A percentile compares a stretch with the other conserved stretches of the same genome.
These are phyloP conservation scores for Hirschfeldia incana DNA, from an alignment of 345 rosid species.

Conservation along the genomic window DNA sequence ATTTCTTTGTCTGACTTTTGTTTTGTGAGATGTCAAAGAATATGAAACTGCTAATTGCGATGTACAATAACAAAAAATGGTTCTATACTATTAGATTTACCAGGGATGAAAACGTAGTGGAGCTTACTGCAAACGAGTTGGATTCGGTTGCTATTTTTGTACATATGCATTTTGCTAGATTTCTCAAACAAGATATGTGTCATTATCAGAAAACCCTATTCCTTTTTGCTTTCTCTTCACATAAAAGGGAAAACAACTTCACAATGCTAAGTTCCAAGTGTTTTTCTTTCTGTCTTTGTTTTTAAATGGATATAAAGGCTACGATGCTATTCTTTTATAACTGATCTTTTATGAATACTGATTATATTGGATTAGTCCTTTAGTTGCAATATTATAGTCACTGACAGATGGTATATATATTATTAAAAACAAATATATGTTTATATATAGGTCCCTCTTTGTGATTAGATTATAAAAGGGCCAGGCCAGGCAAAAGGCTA, in stretches of 20 bases:
- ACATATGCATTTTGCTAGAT: neutral
- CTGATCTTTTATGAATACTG: no score
- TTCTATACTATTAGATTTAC: neutral
- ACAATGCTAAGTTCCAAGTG: neutral
- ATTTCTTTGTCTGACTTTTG: neutral
- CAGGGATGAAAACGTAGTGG: neutral
- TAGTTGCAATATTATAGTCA: no score
- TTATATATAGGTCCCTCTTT: constrained; percentile 11
- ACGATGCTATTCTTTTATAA: no score
- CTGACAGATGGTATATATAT: neutral
- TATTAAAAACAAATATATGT: neutral
- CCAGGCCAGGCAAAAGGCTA: neutral
- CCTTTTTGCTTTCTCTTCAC: neutral
- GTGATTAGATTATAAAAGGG: neutral
- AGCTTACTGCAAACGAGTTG: neutral
- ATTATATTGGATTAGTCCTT: no score
- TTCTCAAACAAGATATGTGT: neutral
- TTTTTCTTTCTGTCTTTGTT: no score
- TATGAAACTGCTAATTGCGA: neutral
- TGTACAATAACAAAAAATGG: no score
- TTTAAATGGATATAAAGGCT: no score
- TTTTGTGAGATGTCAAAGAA: neutral
- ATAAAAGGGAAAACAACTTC: neutral
- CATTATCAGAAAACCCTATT: neutral
- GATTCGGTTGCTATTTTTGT: neutral